These are phyloP conservation scores for Hemileccinum impolitum DNA, from an alignment of 768 basidiomycete genomes.

Conservation along the genomic window DNA sequence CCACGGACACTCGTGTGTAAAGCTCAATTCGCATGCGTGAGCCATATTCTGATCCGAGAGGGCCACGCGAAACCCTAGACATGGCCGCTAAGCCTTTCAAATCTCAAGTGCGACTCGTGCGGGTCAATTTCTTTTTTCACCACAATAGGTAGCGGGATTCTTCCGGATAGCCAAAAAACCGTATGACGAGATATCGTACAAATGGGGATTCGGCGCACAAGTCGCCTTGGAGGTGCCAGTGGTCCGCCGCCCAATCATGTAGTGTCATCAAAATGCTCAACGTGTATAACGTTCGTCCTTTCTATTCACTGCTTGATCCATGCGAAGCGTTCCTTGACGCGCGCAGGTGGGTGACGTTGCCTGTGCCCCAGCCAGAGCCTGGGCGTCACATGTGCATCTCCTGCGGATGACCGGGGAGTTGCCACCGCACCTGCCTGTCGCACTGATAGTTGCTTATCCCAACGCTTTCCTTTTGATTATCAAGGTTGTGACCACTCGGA, in stretches of 20 bases:
- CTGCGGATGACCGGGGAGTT: conserved; percentile 21
- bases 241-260: conserved; percentile 16
- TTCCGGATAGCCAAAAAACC: conserved; percentile 14
- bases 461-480: conserved; percentile 11
- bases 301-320: conserved; percentile 20
- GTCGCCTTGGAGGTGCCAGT: background rate
- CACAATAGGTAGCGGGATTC: conserved; percentile 19
- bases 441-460: conserved; percentile 9
- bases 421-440: conserved; percentile 23
- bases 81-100: conserved; percentile 16
- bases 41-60: conserved; percentile 19
- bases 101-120: conserved; percentile 26
- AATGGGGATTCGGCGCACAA: conserved; percentile 27
- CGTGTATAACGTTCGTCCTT: conserved; percentile 22
- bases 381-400: conserved; percentile 8
- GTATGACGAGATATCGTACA: conserved; percentile 20
- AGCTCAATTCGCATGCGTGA: conserved; percentile 6
- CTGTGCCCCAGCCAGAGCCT: conserved; percentile 7
- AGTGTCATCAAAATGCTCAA: conserved; percentile 19
- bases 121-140: conserved; percentile 20
- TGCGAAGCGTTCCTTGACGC: conserved; percentile 25
- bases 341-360: conserved; percentile 21
- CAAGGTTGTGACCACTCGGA: conserved; percentile 12
- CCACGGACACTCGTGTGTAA: conserved; percentile 20
- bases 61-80: conserved; percentile 22